Conservation (phyloP, 768 basidiomycete genomes). For the Leccinum incarnatum region DNA sequence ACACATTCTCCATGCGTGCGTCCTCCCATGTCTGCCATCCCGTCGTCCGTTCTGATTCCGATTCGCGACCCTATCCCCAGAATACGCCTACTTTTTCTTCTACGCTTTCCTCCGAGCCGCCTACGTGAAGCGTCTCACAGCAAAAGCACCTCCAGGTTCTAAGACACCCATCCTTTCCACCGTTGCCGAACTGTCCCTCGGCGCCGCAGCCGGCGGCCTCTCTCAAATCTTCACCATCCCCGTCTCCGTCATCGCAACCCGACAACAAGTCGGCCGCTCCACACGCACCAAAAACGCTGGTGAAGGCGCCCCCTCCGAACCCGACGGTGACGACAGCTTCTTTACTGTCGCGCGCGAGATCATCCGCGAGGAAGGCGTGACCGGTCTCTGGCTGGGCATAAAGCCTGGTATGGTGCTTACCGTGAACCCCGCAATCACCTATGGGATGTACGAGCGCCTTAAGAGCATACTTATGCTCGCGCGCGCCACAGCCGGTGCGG, state of each 20-base stretch:
- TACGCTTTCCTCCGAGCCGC: conserved; percentile 87
- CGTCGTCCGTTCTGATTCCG: not conserved
- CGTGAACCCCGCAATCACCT: conserved; percentile 96
- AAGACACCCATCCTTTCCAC: conserved; percentile 66
- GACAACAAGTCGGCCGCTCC: conserved; percentile 83
- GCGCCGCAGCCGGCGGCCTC: conserved; percentile 88
- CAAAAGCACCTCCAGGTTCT: conserved; percentile 56
- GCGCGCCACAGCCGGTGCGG: conserved; percentile 40
- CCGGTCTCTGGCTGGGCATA: conserved; percentile 90
- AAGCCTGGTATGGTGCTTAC: conserved; percentile 94
- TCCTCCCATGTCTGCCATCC: not conserved
- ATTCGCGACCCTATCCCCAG: conserved; percentile 37
- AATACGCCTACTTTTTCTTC: conserved; percentile 99
- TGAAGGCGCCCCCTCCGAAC: not conserved
- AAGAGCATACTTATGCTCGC: conserved; percentile 70
- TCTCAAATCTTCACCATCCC: conserved; percentile 99
- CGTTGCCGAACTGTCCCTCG: conserved; percentile 78
- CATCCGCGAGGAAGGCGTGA: conserved; percentile 81
- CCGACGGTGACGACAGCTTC: conserved; percentile 63
- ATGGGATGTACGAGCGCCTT: conserved; percentile 90
- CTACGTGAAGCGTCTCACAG: conserved; percentile 70
- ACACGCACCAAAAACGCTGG: not conserved
- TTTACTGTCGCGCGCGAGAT: conserved; percentile 80
- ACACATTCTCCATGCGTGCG: conserved; percentile 94
- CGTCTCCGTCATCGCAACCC: conserved; percentile 94